phyloP scores from a whole-genome alignment of 2,329 filamentous ascomycete species.

The Madurella mycetomatis region DNA sequence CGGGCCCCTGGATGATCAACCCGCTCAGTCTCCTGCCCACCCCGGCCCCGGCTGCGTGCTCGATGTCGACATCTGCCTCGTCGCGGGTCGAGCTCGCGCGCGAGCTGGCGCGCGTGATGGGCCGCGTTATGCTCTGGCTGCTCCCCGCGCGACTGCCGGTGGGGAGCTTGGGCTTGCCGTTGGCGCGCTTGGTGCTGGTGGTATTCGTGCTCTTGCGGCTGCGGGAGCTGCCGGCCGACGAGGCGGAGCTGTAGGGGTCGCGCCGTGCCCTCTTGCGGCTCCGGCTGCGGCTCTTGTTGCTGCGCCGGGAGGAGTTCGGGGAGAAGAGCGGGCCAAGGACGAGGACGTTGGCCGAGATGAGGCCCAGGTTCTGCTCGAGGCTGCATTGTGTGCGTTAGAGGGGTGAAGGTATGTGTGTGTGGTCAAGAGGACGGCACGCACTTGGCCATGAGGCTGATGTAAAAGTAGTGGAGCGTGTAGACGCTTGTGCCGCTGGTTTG shows the following conservation, averaged over 20 bases:
- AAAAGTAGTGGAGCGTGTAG: slow-evolving; percentile 31
- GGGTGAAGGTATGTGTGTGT: too few species aligned
- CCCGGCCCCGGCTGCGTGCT: background rate
- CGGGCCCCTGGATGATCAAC: slow-evolving; percentile 27
- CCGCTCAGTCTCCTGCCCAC: background rate
- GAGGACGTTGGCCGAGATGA: slow-evolving; percentile 36
- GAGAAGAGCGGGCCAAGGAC: slow-evolving; percentile 33
- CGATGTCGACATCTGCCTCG: background rate
- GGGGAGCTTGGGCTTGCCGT: background rate
- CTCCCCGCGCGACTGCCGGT: slow-evolving; percentile 21
- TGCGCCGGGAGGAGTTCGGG: slow-evolving; percentile 11
- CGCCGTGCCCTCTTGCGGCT: slow-evolving; percentile 11
- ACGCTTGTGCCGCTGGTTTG: slow-evolving; percentile 26
- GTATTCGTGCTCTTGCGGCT: background rate
- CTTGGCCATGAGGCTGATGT: slow-evolving; percentile 32
- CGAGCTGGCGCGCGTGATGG: slow-evolving; percentile 14
- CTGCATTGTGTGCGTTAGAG: too few species aligned
- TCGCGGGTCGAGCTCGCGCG: slow-evolving; percentile 8
- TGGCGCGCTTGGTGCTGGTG: background rate
- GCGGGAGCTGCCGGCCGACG: slow-evolving; percentile 1
- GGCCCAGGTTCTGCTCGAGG: slow-evolving; percentile 36
- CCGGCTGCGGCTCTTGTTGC: background rate
- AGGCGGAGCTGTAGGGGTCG: slow-evolving; percentile 8
- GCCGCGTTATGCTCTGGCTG: slow-evolving; percentile 8
- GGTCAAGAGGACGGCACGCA: slow-evolving; percentile 20